Evolutionary conservation across 2,329 filamentous ascomycete genomes (phyloP), one percentile per base, ranked within the genome.

Genomic region (Aspergillus brasiliensis): DNA sequence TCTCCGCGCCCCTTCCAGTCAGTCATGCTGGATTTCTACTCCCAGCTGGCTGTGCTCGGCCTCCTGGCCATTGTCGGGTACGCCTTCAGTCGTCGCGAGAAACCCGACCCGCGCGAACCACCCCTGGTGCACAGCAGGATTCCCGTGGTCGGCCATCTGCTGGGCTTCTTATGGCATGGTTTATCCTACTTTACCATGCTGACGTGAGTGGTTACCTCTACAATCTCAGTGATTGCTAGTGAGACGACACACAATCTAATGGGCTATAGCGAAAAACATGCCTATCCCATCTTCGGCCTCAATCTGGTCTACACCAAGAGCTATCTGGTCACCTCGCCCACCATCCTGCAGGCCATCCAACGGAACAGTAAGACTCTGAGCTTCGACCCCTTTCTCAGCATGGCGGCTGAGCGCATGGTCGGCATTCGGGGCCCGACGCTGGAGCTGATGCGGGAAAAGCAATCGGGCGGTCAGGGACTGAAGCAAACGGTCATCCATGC

Each of bases 141-240:
- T 37, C 72, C 71, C 1, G n/a, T 73, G 2, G 40, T 73, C 42
- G 70, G 72, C 8, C 72, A 74, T 56, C 4, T 68, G 13, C 38
- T 71, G 15, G 69, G 65, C 2, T 38, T 73, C 7, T 13, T 71
- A 7, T 53, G 61, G 13, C 48, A 71, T 57, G 71, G 71, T 0
- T 19, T 69, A 3, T 49, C 55, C 11, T 73, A 74, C 40, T 72
- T 65, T 44, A 37, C 44, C 3, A 52, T 49, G 11, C 52, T 62
- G n/a, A 64, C 62, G 71, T 72, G 28, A 21, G 58, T 54, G 4
- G 5, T 21, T n/a, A n/a, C n/a, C 37, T 21, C 51, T 38, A 15
- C 11, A 13, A 34, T 5, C 31, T 34, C 4, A 2, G 31, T 13
- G 1, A 15, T 34, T 34, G 31, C 10, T 11, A 34, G 11, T 11